These are phyloP conservation scores for Ophiostoma ulmi DNA, from an alignment of 2,329 filamentous ascomycete species.

Conservation along the genomic window DNA sequence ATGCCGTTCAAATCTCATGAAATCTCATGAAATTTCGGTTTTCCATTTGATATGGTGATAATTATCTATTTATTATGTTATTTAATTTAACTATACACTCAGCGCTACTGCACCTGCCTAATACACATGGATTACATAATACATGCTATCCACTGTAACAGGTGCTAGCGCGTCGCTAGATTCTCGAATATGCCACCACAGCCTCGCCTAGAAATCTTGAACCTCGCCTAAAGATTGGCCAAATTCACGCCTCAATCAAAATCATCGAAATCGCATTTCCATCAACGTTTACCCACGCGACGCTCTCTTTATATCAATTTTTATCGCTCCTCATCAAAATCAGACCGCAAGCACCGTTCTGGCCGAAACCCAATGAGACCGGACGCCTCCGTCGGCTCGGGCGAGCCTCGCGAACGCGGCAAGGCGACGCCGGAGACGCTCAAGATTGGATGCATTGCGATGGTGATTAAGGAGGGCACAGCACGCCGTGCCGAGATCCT, in stretches of 20 bases:
- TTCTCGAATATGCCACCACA: background rate
- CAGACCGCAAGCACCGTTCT: no score
- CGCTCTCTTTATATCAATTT: slow-evolving; percentile 16
- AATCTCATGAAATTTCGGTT: slow-evolving; percentile 4
- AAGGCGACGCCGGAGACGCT: slow-evolving; percentile 81
- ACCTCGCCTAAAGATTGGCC: background rate
- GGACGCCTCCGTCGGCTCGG: slow-evolving; percentile 53
- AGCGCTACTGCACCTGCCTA: background rate
- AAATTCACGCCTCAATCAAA: background rate
- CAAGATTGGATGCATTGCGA: slow-evolving; percentile 56
- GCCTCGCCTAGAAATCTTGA: slow-evolving; percentile 13
- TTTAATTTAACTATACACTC: background rate
- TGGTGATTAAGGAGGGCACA: slow-evolving; percentile 68
- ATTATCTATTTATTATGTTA: background rate
- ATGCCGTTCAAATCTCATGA: background rate
- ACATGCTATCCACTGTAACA: background rate
- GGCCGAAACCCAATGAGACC: slow-evolving; percentile 35
- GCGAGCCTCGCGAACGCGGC: slow-evolving; percentile 62
- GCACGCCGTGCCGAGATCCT: slow-evolving; percentile 90
- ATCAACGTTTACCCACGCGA: slow-evolving; percentile 19
- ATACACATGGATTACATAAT: background rate
- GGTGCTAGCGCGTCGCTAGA: slow-evolving; percentile 3
- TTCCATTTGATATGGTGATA: background rate
- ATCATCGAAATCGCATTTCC: slow-evolving; percentile 7
- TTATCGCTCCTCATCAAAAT: slow-evolving; percentile 18